Percentiles rank a stretch among this genome's conserved stretches.
Conservation (phyloP, 148 eudicot species). For the Vaccinium vitisidaea region DNA sequence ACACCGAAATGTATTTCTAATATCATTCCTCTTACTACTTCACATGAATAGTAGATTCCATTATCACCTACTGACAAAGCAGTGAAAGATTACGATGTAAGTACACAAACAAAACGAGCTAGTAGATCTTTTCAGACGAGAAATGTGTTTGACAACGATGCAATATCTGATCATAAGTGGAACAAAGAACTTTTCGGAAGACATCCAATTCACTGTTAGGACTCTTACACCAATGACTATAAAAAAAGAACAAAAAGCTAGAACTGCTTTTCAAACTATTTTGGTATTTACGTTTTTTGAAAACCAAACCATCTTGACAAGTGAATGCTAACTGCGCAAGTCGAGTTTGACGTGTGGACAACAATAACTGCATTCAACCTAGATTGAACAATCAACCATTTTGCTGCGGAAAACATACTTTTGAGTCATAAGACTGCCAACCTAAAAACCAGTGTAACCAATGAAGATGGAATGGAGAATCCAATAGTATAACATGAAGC, state of each 20-base stretch:
- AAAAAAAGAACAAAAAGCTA: neutral
- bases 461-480: neutral
- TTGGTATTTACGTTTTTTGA: neutral
- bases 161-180: neutral
- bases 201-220: neutral
- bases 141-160: neutral
- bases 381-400: neutral
- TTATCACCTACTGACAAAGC: conserved; percentile 33
- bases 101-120: neutral
- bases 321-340: neutral
- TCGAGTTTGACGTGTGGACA: neutral
- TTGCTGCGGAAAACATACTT: neutral
- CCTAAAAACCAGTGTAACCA: neutral
- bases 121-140: neutral
- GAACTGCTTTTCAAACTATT: neutral
- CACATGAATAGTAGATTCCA: conserved; percentile 18
- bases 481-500: neutral
- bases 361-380: neutral
- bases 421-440: neutral
- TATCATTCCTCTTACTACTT: too few relatives aligned
- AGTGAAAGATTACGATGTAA: neutral
- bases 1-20: too few relatives aligned
- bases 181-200: neutral
- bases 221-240: neutral
- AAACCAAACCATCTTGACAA: neutral